Percentiles rank a stretch among this genome's conserved stretches.
These are phyloP conservation scores for Isochrysis galbana DNA, from an alignment of 78 protist genomes.

Conservation along the genomic window DNA sequence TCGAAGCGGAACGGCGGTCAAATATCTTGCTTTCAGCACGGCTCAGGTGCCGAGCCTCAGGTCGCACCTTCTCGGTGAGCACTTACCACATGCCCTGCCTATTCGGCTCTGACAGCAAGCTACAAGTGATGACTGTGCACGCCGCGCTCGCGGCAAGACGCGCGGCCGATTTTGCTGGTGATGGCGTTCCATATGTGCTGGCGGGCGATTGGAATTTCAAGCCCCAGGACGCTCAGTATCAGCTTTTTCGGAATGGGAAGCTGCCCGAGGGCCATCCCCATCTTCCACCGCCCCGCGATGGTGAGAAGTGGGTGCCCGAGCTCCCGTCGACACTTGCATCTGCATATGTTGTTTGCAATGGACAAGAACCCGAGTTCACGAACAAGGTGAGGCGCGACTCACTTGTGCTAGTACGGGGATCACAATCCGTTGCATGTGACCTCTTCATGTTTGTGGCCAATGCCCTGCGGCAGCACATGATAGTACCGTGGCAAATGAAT, in stretches of 20 bases:
- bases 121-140: background rate
- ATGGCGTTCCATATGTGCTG: background rate
- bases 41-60: too few species aligned
- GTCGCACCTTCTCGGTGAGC: too few species aligned
- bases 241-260: background rate
- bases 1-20: too few species aligned
- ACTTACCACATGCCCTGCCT: constrained; percentile 19
- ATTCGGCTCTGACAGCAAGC: background rate
- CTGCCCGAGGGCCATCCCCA: background rate
- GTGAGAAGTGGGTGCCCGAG: background rate
- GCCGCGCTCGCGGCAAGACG: background rate
- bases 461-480: too few species aligned
- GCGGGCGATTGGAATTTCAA: background rate
- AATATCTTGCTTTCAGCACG: too few species aligned
- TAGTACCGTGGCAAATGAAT: too few species aligned
- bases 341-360: background rate
- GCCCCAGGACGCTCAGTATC: background rate
- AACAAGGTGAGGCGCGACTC: background rate
- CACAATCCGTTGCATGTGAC: too few species aligned
- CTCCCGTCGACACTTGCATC: background rate
- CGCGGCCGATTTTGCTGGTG: background rate
- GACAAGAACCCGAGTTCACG: background rate
- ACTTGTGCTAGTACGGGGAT: too few species aligned
- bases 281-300: background rate
- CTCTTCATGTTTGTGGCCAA: too few species aligned